Evolutionary conservation across 2,329 filamentous ascomycete species (phyloP), one percentile per base, ranked within the genome.

Genomic region (Diaporthe sp.): DNA sequence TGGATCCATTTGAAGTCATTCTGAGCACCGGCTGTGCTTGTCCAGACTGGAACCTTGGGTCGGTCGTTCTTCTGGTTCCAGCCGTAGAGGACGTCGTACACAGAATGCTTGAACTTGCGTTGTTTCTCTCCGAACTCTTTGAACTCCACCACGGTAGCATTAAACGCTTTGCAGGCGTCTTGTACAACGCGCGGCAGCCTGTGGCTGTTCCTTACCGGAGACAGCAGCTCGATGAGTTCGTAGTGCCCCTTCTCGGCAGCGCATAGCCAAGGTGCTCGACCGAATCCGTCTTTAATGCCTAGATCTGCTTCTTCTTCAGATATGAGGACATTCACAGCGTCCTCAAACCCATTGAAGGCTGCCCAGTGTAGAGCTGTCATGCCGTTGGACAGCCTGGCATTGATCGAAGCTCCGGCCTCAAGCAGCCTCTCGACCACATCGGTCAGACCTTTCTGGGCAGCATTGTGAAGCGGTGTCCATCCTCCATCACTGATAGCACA

Each of bases 341-440:
- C 81, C 75, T 84, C 82, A 58, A 81, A 83, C 1, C 88, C 88
- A 58, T 86, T 86, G 74, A 88, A 86, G 13, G 87, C 87, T 2
- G 88, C 87, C 84, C 87, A 87, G 77, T 89, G 87, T 37, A 90
- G 79, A 5, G 88, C 84, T 17, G 86, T 89, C 87, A 88, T 89
- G 22, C 85, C 86, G 58, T 88, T 88, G 71, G 85, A 84, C 73
- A 88, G 83, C 58, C 81, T 81, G 17, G 85, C 84, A 77, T 88
- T 87, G 32, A 88, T 80, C 61, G 84, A 79, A 10, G 86, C 87
- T 13, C 81, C 79, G 30, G 84, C 81, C n/a, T 81, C 78, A 17
- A 89, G 80, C 63, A 89, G 78, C 66, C 87, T 75, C 42, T 77
- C 76, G 1, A 83, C 82, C 12, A 83, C 78, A 19, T 76, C 77